Percentiles rank a stretch among this genome's conserved stretches.
phyloP scores from a whole-genome alignment of 148 eudicot genomes.

The Simmondsia chinensis region DNA sequence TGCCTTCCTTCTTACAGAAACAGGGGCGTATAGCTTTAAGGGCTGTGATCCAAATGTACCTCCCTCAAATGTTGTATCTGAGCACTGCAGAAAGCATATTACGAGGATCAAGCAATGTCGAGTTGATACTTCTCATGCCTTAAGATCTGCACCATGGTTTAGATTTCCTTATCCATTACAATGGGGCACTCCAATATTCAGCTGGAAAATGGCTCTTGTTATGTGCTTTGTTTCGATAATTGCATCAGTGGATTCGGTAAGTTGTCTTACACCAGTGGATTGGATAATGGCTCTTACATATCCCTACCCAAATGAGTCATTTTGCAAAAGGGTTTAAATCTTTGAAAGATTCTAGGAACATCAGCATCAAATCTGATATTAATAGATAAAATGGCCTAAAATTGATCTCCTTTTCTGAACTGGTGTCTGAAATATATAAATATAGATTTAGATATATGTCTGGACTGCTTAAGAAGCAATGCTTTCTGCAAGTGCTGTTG shows the following conservation, averaged over 20 bases:
- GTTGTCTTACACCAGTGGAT: conserved; percentile 14
- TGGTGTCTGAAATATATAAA: no score
- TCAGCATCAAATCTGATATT: no score
- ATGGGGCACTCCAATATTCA: conserved; percentile 88
- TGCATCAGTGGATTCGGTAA: conserved; percentile 89
- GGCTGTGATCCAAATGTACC: conserved; percentile 87
- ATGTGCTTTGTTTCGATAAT: conserved; percentile 92
- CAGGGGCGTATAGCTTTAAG: conserved; percentile 76
- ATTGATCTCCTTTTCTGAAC: no score
- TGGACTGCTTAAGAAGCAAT: no score
- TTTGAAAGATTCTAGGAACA: no score
- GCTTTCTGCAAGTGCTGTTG: no score
- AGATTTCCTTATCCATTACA: conserved; percentile 95
- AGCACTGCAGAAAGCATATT: conserved; percentile 77
- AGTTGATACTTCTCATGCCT: conserved; percentile 87
- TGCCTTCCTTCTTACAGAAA: conserved; percentile 82
- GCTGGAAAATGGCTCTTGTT: conserved; percentile 92
- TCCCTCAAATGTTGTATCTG: conserved; percentile 69
- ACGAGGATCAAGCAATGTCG: conserved; percentile 79
- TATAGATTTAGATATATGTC: no score
- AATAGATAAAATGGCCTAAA: no score
- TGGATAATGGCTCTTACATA: not conserved
- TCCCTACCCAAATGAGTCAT: conserved; percentile 1
- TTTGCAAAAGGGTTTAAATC: no score
- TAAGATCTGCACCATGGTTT: conserved; percentile 85